phyloP scores from a whole-genome alignment of 1,284 basidiomycete species.

The Papiliotrema terrestris region DNA sequence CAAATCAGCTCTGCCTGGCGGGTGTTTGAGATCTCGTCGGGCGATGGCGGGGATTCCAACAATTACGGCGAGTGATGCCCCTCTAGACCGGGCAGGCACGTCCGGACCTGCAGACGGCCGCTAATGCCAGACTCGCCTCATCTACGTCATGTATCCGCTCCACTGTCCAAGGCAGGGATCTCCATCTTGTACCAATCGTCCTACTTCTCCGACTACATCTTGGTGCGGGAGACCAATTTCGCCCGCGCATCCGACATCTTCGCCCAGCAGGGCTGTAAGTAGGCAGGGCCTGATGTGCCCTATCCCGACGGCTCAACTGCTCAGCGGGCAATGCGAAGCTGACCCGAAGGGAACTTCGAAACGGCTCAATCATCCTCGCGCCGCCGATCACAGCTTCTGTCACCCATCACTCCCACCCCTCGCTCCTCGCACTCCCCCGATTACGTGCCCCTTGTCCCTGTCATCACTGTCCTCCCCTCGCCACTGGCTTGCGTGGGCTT shows the following conservation, averaged over 20 bases:
- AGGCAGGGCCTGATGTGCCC: not conserved
- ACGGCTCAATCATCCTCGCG: constrained; percentile 13
- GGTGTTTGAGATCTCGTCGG: constrained; percentile 43
- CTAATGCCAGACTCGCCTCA: constrained; percentile 38
- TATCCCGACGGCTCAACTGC: not conserved
- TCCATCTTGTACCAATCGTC: constrained; percentile 81
- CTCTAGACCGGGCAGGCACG: not conserved
- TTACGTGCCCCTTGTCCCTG: constrained; percentile 15
- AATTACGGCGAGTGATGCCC: constrained; percentile 41
- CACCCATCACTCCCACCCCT: constrained; percentile 10
- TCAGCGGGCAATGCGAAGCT: not conserved
- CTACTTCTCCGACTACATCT: constrained; percentile 78
- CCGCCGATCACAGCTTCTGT: constrained; percentile 20
- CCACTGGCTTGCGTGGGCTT: constrained; percentile 40
- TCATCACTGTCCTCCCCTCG: constrained; percentile 32
- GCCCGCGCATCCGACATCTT: constrained; percentile 33
- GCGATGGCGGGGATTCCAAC: constrained; percentile 27
- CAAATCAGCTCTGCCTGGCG: constrained; percentile 36
- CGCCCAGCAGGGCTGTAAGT: constrained; percentile 37
- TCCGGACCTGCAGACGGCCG: not conserved
- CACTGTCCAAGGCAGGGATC: constrained; percentile 71
- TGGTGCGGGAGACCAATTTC: constrained; percentile 52
- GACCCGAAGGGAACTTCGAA: constrained; percentile 28
- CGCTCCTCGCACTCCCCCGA: constrained; percentile 3
- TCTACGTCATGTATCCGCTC: constrained; percentile 69